Percentiles rank a stretch among this genome's conserved stretches.
These are phyloP conservation scores for Clarireedia sp. DNA, from an alignment of 2,329 filamentous ascomycete genomes.

Conservation along the genomic window DNA sequence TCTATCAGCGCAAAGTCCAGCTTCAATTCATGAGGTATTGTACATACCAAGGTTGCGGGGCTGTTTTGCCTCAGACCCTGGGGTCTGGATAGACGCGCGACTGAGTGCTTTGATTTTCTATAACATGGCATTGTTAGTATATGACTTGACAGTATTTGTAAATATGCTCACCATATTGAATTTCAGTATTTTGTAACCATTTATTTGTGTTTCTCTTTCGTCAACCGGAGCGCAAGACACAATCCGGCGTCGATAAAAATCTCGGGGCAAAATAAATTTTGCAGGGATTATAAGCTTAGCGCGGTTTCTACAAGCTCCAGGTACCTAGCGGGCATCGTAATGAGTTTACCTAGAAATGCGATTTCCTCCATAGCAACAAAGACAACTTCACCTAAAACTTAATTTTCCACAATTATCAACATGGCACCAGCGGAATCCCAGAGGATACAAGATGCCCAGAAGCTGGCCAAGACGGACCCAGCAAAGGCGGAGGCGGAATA, in stretches of 20 bases:
- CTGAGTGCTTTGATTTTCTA: conserved; percentile 60
- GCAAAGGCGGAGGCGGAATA: conserved; percentile 79
- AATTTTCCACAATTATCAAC: conserved; percentile 20
- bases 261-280: conserved; percentile 12
- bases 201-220: background rate
- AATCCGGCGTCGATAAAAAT: conserved; percentile 1
- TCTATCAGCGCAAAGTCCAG: background rate
- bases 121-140: background rate
- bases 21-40: background rate
- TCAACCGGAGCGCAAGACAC: background rate
- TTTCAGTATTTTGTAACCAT: conserved; percentile 17
- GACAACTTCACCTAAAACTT: conserved; percentile 9
- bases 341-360: conserved; percentile 13
- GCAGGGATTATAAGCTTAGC: conserved; percentile 18
- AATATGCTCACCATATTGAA: conserved; percentile 24
- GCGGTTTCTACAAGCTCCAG: conserved; percentile 18
- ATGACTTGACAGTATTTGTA: background rate
- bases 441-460: conserved; percentile 81
- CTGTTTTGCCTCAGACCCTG: conserved; percentile 56
- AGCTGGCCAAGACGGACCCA: conserved; percentile 71
- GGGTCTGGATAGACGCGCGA: conserved; percentile 57
- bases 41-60: conserved; percentile 61
- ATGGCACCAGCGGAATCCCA: conserved; percentile 54
- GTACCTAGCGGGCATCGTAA: conserved; percentile 11
- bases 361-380: conserved; percentile 14